Percentiles rank a stretch among this genome's conserved stretches.
phyloP scores from a whole-genome alignment of 1,139 yeast genomes.

The Geotrichum carabidarum region DNA sequence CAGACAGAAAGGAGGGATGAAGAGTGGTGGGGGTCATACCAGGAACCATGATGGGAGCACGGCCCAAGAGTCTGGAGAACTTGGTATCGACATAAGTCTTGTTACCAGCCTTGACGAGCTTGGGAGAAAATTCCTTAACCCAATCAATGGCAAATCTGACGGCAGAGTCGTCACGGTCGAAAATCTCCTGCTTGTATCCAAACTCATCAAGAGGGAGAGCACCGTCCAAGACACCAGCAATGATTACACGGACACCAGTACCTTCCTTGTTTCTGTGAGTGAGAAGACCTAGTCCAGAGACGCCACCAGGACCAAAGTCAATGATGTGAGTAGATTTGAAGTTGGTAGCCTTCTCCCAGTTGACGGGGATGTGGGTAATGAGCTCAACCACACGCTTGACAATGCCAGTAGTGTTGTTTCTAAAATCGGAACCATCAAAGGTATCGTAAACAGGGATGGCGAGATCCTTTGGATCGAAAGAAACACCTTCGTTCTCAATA shows the following conservation, averaged over 20 bases:
- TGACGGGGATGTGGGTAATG: conserved; percentile 82
- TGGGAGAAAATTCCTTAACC: conserved; percentile 85
- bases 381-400: conserved; percentile 67
- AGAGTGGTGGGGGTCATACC: conserved; percentile 99
- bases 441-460: conserved; percentile 91
- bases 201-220: conserved; percentile 66
- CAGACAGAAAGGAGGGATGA: conserved; percentile 87
- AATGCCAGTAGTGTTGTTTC: conserved; percentile 45
- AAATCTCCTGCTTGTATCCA: conserved; percentile 93
- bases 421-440: conserved; percentile 71
- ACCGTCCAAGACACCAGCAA: conserved; percentile 85
- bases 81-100: conserved; percentile 75
- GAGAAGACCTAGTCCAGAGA: conserved; percentile 90
- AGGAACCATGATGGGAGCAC: conserved; percentile 95
- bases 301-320: conserved; percentile 99
- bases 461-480: conserved; percentile 52
- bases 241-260: conserved; percentile 89
- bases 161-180: conserved; percentile 59
- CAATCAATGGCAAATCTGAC: conserved; percentile 86
- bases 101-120: conserved; percentile 64
- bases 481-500: conserved; percentile 52
- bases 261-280: conserved; percentile 98
- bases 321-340: conserved; percentile 79
- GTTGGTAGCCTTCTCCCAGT: conserved; percentile 88
- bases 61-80: conserved; percentile 85